A percentile compares a stretch with the other conserved stretches of the same genome.
phyloP scores from a whole-genome alignment of 2,329 filamentous ascomycete genomes.

The Berkeleyomyces rouxiae region DNA sequence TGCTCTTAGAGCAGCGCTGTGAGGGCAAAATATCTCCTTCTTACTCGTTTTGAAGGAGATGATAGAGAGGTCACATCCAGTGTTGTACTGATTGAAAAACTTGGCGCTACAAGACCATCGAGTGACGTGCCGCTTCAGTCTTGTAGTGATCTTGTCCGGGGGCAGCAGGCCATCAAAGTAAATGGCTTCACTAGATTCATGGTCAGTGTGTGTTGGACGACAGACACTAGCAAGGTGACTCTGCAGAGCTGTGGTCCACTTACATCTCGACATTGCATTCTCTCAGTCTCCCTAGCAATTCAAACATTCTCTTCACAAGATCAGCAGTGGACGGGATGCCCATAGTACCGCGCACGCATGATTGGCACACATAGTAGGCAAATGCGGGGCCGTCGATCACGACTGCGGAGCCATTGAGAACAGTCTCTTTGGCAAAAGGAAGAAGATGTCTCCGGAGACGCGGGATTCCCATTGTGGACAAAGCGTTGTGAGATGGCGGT shows the following conservation, averaged over 20 bases:
- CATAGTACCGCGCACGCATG: not conserved
- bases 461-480: conserved; percentile 39
- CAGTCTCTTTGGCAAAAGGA: conserved; percentile 30
- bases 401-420: conserved; percentile 27
- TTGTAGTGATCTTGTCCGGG: conserved; percentile 41
- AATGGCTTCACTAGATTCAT: conserved; percentile 40
- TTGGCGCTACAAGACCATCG: conserved; percentile 8
- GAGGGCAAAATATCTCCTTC: too few relatives aligned
- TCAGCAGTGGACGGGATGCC: conserved; percentile 33
- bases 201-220: not conserved
- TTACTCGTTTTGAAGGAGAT: conserved; percentile 27
- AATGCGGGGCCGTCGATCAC: conserved; percentile 66
- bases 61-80: conserved; percentile 5
- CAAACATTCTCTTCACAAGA: conserved; percentile 40
- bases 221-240: conserved; percentile 12
- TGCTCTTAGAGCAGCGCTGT: not conserved
- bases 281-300: conserved; percentile 46
- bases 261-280: conserved; percentile 45
- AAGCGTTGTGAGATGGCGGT: not conserved
- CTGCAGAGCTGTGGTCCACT: conserved; percentile 13
- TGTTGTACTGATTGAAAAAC: conserved; percentile 18
- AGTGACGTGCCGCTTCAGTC: conserved; percentile 33
- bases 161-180: conserved; percentile 82
- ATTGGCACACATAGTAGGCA: conserved; percentile 36
- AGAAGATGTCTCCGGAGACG: conserved; percentile 36